Base-by-base conservation (phyloP, 2,329 filamentous ascomycete genomes). In the Conoideocrella luteorostrata region DNA sequence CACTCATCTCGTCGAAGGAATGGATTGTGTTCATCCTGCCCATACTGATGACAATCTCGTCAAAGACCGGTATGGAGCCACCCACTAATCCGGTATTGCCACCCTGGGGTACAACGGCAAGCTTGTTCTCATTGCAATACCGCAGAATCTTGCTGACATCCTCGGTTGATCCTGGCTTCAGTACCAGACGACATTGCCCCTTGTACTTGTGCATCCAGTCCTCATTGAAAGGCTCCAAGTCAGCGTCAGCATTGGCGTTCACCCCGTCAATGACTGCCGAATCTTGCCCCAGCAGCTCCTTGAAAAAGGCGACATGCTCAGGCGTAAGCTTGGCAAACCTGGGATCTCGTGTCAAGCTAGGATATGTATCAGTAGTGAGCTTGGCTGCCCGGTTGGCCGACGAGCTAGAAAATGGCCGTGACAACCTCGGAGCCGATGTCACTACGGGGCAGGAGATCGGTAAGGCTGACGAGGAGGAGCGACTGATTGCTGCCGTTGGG, bases 161-260 rank as follows among this genome's bases (percentile, higher is more conserved):
- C 56, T 91, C 82, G 1, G 88, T 91, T 13, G 80, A 85, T 41
- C 76, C 78, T 10, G 93, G 93, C 68, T 89, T 94, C 50, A 98
- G 70, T 4, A 97, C 89, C 21, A 98, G 71, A 58, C 83, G 81
- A 48, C 87, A 82, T 66, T 96, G 89, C 23, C 93, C 94, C 48
- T 87, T 83, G 71, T 95, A 98, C 69, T 98, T 98, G 66, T 87
- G 84, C 90, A 98, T 96, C 93, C 94, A 98, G 69, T 98, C 93
- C 61, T 83, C 81, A 67, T 98, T 98, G 75, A 89, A 98, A 7
- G 86, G 78, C 61, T 93, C 88, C 52, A 97, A 75, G 60, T 97
- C 93, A 56, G 87, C 86, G 12, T 81, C 62, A 23, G 68, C 81
- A 64, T 90, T 80, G 21, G 50, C 51, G 4, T 81, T 87, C 43